Conservation (phyloP, 1,284 basidiomycete genomes). For the Cerioporus squamosus region DNA sequence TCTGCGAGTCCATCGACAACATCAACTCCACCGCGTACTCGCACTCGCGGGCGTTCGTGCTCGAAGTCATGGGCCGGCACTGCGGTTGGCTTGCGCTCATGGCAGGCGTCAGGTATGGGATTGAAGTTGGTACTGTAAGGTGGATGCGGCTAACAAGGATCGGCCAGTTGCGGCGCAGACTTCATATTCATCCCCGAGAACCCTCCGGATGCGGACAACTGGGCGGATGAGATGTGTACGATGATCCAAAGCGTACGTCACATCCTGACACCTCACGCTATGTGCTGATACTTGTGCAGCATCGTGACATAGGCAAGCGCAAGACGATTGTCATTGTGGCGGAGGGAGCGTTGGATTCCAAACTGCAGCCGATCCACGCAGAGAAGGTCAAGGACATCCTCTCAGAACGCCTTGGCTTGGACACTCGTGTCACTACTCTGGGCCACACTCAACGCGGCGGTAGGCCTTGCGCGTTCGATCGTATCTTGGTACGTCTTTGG, state of each 20-base stretch:
- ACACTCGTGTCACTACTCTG: slow-evolving; percentile 97
- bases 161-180: slow-evolving; percentile 84
- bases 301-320: slow-evolving; percentile 91
- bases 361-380: slow-evolving; percentile 89
- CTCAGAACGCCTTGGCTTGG: slow-evolving; percentile 85
- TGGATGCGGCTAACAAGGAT: background rate
- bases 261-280: too few relatives aligned
- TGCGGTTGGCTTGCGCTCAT: slow-evolving; percentile 97
- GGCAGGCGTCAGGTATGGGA: slow-evolving; percentile 82
- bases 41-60: slow-evolving; percentile 96
- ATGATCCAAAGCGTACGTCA: slow-evolving; percentile 73
- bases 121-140: background rate
- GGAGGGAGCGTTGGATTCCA: slow-evolving; percentile 90
- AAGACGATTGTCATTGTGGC: slow-evolving; percentile 99
- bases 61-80: slow-evolving; percentile 99
- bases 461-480: slow-evolving; percentile 89
- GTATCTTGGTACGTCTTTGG: slow-evolving; percentile 73
- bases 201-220: slow-evolving; percentile 79
- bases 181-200: slow-evolving; percentile 97
- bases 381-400: slow-evolving; percentile 92
- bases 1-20: slow-evolving; percentile 97
- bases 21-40: slow-evolving; percentile 97
- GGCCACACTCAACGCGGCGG: slow-evolving; percentile 98
- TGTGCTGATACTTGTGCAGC: slow-evolving; percentile 48
- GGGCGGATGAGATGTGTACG: slow-evolving; percentile 94